Percentiles rank a stretch among this genome's conserved stretches.
These are phyloP conservation scores for Agroathelia rolfsii DNA, from an alignment of 1,284 basidiomycete species.

Conservation along the genomic window DNA sequence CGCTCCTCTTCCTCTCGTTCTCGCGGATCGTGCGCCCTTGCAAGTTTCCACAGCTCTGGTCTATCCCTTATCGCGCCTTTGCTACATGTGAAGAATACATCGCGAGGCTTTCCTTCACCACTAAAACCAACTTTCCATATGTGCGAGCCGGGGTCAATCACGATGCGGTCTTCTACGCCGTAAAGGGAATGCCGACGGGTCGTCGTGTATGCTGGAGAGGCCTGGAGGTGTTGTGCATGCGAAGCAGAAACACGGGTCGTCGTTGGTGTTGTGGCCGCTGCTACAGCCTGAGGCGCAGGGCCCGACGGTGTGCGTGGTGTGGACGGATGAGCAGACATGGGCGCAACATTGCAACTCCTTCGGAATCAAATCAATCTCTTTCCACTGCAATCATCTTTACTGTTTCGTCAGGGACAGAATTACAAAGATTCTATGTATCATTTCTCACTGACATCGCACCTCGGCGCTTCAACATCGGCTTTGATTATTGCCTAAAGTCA, in stretches of 20 bases:
- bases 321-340: too few relatives aligned
- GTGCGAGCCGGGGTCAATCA: constrained; percentile 76
- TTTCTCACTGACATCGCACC: too few relatives aligned
- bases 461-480: too few relatives aligned
- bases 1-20: constrained; percentile 64
- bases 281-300: constrained; percentile 10
- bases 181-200: constrained; percentile 73
- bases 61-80: too few relatives aligned
- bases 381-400: too few relatives aligned
- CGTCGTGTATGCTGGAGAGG: constrained; percentile 70
- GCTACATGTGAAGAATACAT: constrained; percentile 53
- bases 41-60: constrained; percentile 56
- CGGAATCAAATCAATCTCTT: too few relatives aligned
- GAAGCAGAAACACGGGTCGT: constrained; percentile 36
- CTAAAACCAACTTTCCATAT: constrained; percentile 88
- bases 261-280: constrained; percentile 39
- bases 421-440: too few relatives aligned
- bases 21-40: constrained; percentile 39
- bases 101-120: constrained; percentile 75
- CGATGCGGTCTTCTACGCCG: constrained; percentile 78
- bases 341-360: too few relatives aligned
- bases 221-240: constrained; percentile 42
- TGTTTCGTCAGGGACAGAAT: too few relatives aligned
- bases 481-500: too few relatives aligned
- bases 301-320: too few relatives aligned